Evolutionary conservation across 108 stramenopile genomes (phyloP).

Genomic region (Nannochloropsis gaditana): DNA sequence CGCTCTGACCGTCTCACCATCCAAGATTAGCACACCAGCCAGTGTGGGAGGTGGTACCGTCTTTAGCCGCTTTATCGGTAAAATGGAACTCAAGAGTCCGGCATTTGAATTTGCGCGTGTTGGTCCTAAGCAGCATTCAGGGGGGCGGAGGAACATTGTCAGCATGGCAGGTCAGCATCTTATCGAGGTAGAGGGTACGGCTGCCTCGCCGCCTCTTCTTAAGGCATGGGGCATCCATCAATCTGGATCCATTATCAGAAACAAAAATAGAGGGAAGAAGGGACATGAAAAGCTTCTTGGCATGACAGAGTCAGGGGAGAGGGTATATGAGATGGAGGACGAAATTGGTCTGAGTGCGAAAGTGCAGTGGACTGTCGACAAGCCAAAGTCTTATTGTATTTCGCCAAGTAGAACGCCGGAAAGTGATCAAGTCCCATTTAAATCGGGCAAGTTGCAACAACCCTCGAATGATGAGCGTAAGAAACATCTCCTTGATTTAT

Average conservation of each 20-base stretch:
- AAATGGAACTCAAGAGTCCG: slow-evolving; percentile 11
- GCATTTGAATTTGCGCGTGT: slow-evolving; percentile 7
- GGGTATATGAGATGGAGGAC: slow-evolving; percentile 10
- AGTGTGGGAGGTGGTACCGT: neutral
- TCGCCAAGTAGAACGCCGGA: no score
- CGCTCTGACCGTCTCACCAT: neutral
- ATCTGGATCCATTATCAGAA: neutral
- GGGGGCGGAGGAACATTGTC: neutral
- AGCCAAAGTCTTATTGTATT: neutral
- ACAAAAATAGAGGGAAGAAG: neutral
- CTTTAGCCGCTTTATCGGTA: neutral
- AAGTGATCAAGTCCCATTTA: no score
- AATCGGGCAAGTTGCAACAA: no score
- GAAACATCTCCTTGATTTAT: neutral
- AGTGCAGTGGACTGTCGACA: neutral
- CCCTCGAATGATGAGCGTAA: no score
- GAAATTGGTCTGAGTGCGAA: neutral
- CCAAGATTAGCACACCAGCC: neutral
- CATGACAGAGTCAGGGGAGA: neutral
- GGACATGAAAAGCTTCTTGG: neutral
- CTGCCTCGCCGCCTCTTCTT: neutral
- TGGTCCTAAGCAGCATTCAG: neutral
- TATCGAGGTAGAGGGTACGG: neutral
- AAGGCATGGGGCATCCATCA: neutral
- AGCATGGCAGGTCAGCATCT: neutral